Percentiles rank a stretch among this genome's conserved stretches.
These are phyloP conservation scores for Candida dajiaensis DNA, from an alignment of 805 yeast genomes.

Conservation along the genomic window DNA sequence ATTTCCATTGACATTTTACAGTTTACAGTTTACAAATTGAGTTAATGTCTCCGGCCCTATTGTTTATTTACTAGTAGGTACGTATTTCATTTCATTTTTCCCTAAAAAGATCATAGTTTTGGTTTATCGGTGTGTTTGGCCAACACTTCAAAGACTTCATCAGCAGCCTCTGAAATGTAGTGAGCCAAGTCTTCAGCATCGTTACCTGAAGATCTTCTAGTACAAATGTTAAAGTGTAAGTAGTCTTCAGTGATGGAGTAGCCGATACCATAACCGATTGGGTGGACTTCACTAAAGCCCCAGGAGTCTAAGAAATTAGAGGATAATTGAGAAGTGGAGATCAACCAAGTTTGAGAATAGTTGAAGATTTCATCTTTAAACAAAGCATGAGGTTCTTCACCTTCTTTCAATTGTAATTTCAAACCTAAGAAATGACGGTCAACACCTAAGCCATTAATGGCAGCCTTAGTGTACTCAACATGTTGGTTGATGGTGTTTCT, in stretches of 20 bases:
- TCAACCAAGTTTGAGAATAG: conserved; percentile 79
- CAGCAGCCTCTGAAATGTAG: conserved; percentile 72
- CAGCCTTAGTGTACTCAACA: conserved; percentile 63
- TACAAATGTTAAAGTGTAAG: conserved; percentile 79
- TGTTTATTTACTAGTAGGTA: too few relatives aligned
- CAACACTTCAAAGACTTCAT: conserved; percentile 69
- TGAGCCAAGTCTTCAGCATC: conserved; percentile 54
- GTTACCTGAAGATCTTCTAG: conserved; percentile 55
- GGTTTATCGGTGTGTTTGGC: conserved; percentile 13
- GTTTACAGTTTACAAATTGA: too few relatives aligned
- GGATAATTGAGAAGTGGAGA: conserved; percentile 85
- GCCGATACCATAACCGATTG: conserved; percentile 90
- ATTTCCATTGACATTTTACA: too few relatives aligned
- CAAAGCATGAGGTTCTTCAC: conserved; percentile 55
- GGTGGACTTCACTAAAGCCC: conserved; percentile 95
- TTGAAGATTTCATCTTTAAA: conserved; percentile 70
- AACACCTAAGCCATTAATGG: conserved; percentile 82
- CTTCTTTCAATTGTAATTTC: conserved; percentile 58
- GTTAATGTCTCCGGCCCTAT: too few relatives aligned
- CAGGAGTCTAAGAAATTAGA: conserved; percentile 83
- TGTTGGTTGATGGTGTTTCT: conserved; percentile 72
- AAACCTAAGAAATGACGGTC: conserved; percentile 93
- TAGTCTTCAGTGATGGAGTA: conserved; percentile 86
- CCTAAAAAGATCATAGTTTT: conserved; percentile 10
- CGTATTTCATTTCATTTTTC: too few relatives aligned